phyloP scores from a whole-genome alignment of 2,329 filamentous ascomycete species.

The Amauroascus verrucosus region DNA sequence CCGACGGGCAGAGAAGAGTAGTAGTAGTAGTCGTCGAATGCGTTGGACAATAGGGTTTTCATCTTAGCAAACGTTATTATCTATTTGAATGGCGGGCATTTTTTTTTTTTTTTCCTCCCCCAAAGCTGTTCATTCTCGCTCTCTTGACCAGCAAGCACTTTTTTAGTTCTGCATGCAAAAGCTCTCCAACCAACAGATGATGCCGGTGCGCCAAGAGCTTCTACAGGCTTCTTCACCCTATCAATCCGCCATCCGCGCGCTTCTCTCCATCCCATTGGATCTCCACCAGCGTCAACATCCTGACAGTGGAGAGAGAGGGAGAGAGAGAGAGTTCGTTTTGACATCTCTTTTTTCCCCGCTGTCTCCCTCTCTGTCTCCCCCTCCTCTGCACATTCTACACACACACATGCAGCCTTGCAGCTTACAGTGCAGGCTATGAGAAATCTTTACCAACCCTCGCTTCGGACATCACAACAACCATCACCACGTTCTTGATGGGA shows the following conservation, averaged over 20 bases:
- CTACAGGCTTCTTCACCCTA: constrained; percentile 1
- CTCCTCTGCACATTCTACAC: no score
- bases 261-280: not conserved
- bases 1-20: not conserved
- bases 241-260: constrained; percentile 7
- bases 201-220: not conserved
- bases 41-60: not conserved
- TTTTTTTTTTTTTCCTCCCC: not conserved
- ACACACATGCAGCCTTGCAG: no score
- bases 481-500: no score
- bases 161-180: not conserved
- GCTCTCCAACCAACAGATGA: not conserved
- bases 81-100: not conserved
- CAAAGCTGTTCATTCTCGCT: no score
- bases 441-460: no score
- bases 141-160: no score
- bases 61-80: not conserved
- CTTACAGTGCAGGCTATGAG: no score
- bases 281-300: not conserved
- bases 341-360: no score
- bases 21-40: not conserved
- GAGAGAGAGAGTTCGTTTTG: no score
- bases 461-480: no score
- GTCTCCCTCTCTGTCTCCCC: not conserved
- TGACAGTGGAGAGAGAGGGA: no score